Conservation (phyloP, 345 rosid species). For the Hibiscus mutabilis region DNA sequence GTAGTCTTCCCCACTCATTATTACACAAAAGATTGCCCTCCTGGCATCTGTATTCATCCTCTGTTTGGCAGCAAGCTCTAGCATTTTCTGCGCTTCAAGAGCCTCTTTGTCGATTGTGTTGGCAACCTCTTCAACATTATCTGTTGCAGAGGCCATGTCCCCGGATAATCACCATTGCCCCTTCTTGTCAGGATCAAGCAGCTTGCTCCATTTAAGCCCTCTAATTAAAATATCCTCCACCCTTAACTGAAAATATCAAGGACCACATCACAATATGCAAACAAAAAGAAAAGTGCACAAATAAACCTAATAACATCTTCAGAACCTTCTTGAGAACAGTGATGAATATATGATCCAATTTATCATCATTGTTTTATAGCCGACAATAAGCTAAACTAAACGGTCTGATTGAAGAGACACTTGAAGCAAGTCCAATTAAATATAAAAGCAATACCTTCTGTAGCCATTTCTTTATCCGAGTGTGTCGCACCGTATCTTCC, state of each 20-base stretch:
- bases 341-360: neutral
- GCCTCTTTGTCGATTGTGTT: slow-evolving; percentile 78
- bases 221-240: slow-evolving; percentile 62
- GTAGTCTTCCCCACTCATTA: slow-evolving; percentile 92
- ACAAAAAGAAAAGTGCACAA: neutral
- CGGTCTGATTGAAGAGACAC: neutral
- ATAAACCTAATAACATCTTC: neutral
- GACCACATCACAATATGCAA: neutral
- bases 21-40: slow-evolving; percentile 83
- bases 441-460: slow-evolving; percentile 53
- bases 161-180: slow-evolving; percentile 96
- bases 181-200: slow-evolving; percentile 79
- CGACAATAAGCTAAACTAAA: neutral
- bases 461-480: slow-evolving; percentile 87
- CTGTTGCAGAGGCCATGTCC: slow-evolving; percentile 30
- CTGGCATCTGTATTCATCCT: slow-evolving; percentile 94
- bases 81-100: slow-evolving; percentile 76
- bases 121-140: slow-evolving; percentile 60
- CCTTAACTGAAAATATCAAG: slow-evolving; percentile 40
- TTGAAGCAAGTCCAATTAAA: neutral
- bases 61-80: slow-evolving; percentile 82
- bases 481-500: slow-evolving; percentile 61
- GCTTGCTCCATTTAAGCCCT: slow-evolving; percentile 86
- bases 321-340: neutral
- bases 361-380: neutral